Evolutionary conservation across 2,329 filamentous ascomycete species (phyloP).

Genomic region (Sphaerostilbella broomeana): DNA sequence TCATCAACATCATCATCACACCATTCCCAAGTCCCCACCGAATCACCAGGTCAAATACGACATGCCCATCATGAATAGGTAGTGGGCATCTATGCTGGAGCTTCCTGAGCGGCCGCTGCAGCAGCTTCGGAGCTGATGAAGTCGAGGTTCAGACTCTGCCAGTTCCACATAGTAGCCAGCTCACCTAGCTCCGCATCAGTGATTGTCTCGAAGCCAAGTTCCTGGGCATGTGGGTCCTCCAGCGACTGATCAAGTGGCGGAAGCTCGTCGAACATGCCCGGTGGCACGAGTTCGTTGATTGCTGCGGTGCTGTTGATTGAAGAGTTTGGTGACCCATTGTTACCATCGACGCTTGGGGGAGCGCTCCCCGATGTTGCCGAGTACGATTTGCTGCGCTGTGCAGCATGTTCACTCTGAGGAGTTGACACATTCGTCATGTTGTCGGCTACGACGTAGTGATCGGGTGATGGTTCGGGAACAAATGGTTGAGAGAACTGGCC

Average conservation of each 20-base stretch:
- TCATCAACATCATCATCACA: no score
- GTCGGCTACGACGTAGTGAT: background rate
- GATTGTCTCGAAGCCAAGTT: background rate
- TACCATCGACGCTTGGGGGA: background rate
- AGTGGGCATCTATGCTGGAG: no score
- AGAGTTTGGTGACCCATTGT: background rate
- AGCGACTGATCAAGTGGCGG: background rate
- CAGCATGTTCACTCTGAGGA: background rate
- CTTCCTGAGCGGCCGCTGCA: no score
- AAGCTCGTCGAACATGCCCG: background rate
- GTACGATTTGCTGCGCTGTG: background rate
- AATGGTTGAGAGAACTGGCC: no score
- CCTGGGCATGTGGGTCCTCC: background rate
- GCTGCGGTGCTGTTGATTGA: background rate
- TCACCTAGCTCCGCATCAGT: constrained; percentile 4
- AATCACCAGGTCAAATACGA: no score
- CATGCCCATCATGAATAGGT: no score
- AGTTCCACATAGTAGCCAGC: constrained; percentile 5
- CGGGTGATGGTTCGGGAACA: background rate
- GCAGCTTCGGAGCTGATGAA: constrained; percentile 6
- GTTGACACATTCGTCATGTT: background rate
- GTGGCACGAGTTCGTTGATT: background rate
- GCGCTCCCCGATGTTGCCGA: background rate
- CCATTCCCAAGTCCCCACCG: no score
- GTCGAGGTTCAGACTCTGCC: constrained; percentile 4